A percentile compares a stretch with the other conserved stretches of the same genome.
Evolutionary conservation across 306 rosid genomes (phyloP).

Genomic region (Cicer arietinum): DNA sequence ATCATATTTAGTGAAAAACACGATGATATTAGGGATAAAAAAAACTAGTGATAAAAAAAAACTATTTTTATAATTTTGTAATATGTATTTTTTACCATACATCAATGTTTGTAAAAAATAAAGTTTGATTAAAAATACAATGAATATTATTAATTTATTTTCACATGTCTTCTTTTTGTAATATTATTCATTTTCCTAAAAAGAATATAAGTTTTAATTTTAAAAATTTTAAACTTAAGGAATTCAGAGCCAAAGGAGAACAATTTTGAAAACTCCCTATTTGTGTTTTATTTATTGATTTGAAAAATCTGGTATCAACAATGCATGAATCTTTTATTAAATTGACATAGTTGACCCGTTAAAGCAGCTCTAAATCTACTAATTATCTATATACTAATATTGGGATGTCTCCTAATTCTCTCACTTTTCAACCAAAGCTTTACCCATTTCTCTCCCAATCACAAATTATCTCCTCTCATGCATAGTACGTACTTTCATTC

Average conservation of each 20-base stretch:
- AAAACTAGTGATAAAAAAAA: no score
- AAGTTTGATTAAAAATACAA: no score
- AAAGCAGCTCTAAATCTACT: conserved; percentile 21
- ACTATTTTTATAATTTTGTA: no score
- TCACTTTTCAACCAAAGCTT: conserved; percentile 13
- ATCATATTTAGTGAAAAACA: no score
- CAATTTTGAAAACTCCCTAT: background rate
- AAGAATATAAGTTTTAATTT: no score
- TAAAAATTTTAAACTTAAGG: background rate
- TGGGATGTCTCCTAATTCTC: background rate
- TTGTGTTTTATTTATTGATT: background rate
- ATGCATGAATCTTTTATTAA: background rate
- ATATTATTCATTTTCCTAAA: no score
- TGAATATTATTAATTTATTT: no score
- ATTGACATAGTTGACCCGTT: conserved; percentile 41
- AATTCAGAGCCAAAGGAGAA: background rate
- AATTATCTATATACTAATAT: conserved; percentile 24
- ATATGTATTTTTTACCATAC: no score
- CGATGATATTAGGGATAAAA: no score
- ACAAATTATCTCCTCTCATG: conserved; percentile 26
- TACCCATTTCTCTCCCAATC: conserved; percentile 41
- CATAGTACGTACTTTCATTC: conserved; percentile 28
- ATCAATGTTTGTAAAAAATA: no score
- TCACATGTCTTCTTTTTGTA: no score
- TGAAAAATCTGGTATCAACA: background rate